phyloP scores from a whole-genome alignment of 2,329 filamentous ascomycete species.

The Pseudophaeomoniella oleicola region DNA sequence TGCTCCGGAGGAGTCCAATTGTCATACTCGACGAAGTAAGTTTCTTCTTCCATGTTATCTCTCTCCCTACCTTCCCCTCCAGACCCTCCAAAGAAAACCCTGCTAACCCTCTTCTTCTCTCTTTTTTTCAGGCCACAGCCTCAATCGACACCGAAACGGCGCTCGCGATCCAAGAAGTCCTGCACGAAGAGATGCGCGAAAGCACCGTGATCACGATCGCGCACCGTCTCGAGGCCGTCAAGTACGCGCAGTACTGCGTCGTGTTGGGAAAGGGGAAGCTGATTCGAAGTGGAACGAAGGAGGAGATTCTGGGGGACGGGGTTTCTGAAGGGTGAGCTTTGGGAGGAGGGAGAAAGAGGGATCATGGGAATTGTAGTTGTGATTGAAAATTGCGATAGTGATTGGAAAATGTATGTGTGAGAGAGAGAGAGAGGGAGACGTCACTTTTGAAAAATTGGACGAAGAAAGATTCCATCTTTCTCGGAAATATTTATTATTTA shows the following conservation, averaged over 20 bases:
- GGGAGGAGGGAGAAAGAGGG: slow-evolving; percentile 26
- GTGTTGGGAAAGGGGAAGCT: slow-evolving; percentile 19
- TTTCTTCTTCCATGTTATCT: too few species aligned
- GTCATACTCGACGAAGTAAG: slow-evolving; percentile 46
- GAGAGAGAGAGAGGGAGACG: too few species aligned
- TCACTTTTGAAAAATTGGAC: too few species aligned
- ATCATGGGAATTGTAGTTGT: too few species aligned
- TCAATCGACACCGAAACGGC: slow-evolving; percentile 50
- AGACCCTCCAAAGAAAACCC: background rate
- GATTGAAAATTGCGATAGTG: too few species aligned
- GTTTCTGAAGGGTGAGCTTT: slow-evolving; percentile 37
- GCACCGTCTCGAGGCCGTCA: slow-evolving; percentile 48
- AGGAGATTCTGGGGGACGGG: slow-evolving; percentile 29
- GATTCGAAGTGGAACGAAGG: slow-evolving; percentile 19
- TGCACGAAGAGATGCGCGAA: slow-evolving; percentile 40
- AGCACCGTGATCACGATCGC: slow-evolving; percentile 53
- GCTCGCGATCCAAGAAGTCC: slow-evolving; percentile 35
- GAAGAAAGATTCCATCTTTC: too few species aligned
- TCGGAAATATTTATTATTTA: too few species aligned
- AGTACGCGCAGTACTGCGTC: slow-evolving; percentile 30
- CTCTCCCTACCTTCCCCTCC: background rate
- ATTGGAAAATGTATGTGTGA: too few species aligned
- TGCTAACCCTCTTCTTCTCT: background rate
- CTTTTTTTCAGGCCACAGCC: slow-evolving; percentile 35
- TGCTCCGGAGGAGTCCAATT: slow-evolving; percentile 45